Base-by-base conservation (phyloP, 2,329 filamentous ascomycete genomes). In the Penicillium verrucosum region DNA sequence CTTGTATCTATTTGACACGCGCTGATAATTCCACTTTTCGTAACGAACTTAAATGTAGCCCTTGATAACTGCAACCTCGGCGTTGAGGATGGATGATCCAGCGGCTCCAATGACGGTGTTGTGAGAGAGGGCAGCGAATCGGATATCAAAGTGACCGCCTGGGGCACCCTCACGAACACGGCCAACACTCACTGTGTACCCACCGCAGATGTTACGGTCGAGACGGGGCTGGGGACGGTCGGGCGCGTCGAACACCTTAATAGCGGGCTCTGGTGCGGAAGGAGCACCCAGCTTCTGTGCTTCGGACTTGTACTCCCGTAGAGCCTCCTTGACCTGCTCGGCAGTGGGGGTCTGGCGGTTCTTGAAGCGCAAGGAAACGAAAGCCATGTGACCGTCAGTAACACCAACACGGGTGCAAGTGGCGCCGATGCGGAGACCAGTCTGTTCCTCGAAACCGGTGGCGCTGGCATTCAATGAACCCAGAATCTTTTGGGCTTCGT, bases 361-460 rank as follows among this genome's bases (percentile, higher is more conserved):
- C 71, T 85, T 84, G 75, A 97, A 97, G 54, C 85, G 82, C 60
- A 97, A 80, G 8, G 90, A 94, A 10, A 97, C 91, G 71, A 92
- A 97, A n/a, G 90, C 92, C 54, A 89, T 95, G 78, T 97, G 94
- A 43, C 94, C 94, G 71, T 97, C 93, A 56, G 96, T 84, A 18
- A 97, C 94, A n/a, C 92, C 85, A 3, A 97, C 94, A 60, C 94
- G 87, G 70, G 94, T 97, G 79, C 94, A 97, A 3, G 92, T 87
- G 11, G 91, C 93, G 5, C 88, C 91, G 54, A 97, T 87, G 63
- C 85, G 85, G 58, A 97, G 84, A 44, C 81, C 80, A 14, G 80
- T 77, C 75, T 95, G 90, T 71, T 94, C 87, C 51, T 86, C 79
- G 65, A 97, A 92, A 12, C 85, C 88, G 6, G 89, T 92, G 18